These are phyloP conservation scores for Diddensiella caesifluorescens DNA, from an alignment of 805 yeast species.

Conservation along the genomic window DNA sequence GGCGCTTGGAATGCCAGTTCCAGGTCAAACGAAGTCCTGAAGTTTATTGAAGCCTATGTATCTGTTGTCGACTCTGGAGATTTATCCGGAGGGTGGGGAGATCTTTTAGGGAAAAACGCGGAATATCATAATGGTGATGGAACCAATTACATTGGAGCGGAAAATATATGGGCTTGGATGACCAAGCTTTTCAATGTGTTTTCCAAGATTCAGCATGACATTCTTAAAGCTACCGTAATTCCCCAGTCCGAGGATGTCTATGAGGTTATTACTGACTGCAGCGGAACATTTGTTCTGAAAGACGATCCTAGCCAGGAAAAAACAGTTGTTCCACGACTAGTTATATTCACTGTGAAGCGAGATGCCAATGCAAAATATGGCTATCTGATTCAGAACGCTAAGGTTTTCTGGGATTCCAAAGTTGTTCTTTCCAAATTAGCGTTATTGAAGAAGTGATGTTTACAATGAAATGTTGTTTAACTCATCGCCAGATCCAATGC, in stretches of 20 bases:
- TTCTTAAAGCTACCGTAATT: neutral
- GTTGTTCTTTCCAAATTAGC: neutral
- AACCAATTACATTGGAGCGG: neutral
- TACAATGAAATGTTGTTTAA: too few relatives aligned
- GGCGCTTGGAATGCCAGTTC: neutral
- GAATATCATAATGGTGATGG: neutral
- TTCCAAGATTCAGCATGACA: neutral
- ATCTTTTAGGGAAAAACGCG: neutral
- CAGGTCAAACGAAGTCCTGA: neutral
- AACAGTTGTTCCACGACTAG: neutral
- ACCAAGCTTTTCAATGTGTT: neutral
- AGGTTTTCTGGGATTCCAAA: neutral
- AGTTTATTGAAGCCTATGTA: neutral
- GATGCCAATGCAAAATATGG: neutral
- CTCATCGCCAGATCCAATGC: too few relatives aligned
- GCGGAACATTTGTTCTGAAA: neutral
- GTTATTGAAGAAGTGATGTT: too few relatives aligned
- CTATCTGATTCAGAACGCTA: neutral
- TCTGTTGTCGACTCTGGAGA: neutral
- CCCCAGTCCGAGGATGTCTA: neutral
- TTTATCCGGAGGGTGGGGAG: neutral
- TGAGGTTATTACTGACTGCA: neutral
- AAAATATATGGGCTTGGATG: neutral
- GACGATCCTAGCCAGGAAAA: neutral
- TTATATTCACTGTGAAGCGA: neutral